Percentiles rank a stretch among this genome's conserved stretches.
phyloP scores from a whole-genome alignment of 1,284 basidiomycete genomes.

The Cystobasidiaceae sp. region DNA sequence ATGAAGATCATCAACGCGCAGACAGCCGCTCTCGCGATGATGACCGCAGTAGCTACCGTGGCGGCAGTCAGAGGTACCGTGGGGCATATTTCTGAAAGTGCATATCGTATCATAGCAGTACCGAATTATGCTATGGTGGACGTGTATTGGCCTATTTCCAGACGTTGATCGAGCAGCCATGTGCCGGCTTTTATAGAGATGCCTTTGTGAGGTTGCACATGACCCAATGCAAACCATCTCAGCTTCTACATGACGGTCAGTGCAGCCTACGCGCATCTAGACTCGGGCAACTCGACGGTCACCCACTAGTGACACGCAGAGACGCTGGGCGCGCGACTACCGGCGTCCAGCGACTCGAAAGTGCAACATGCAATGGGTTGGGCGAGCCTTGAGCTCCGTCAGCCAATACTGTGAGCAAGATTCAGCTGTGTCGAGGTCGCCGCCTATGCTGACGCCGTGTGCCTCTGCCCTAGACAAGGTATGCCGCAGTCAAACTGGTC shows the following conservation, averaged over 20 bases:
- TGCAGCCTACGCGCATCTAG: no score
- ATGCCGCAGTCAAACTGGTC: not conserved
- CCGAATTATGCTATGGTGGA: no score
- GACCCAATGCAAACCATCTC: no score
- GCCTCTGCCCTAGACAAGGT: conserved; percentile 7
- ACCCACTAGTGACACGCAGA: no score
- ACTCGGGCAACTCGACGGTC: no score
- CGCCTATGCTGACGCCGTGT: not conserved
- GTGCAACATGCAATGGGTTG: conserved; percentile 36
- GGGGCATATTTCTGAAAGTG: not conserved
- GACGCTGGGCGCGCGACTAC: no score
- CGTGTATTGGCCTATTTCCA: no score
- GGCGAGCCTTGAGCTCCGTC: conserved; percentile 36
- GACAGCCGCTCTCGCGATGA: not conserved
- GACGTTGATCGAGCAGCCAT: no score
- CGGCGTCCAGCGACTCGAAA: no score
- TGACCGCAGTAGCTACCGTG: not conserved
- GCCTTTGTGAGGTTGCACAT: no score
- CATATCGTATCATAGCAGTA: not conserved
- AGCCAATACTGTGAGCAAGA: conserved; percentile 34
- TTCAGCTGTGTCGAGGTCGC: not conserved
- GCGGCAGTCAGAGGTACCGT: conserved; percentile 5
- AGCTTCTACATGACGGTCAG: no score
- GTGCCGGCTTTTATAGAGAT: no score
- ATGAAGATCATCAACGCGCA: not conserved